Percentiles rank a stretch among this genome's conserved stretches.
These are phyloP conservation scores for Trametes pubescens DNA, from an alignment of 1,284 basidiomycete species.

Conservation along the genomic window DNA sequence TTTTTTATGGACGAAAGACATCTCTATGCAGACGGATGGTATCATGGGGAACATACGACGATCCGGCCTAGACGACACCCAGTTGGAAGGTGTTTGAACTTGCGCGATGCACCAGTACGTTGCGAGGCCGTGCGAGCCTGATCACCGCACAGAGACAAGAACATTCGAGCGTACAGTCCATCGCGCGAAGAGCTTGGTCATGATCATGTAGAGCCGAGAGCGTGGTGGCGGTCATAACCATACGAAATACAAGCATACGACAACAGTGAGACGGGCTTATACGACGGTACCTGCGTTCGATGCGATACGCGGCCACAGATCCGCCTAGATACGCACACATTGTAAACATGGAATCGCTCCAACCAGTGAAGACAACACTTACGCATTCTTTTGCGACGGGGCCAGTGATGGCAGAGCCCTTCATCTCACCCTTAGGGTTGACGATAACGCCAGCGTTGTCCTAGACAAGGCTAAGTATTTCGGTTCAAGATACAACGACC, in stretches of 20 bases:
- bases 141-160: too few relatives aligned
- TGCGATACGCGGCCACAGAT: conserved; percentile 99
- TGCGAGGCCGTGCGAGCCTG: too few relatives aligned
- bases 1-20: too few relatives aligned
- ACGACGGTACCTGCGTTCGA: conserved; percentile 99
- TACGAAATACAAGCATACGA: conserved; percentile 36
- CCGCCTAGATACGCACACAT: conserved; percentile 63
- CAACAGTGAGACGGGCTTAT: conserved; percentile 48
- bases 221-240: conserved; percentile 35
- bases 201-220: conserved; percentile 25
- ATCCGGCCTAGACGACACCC: too few relatives aligned
- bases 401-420: conserved; percentile 98
- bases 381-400: conserved; percentile 98
- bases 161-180: not conserved
- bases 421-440: conserved; percentile 99
- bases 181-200: conserved; percentile 1
- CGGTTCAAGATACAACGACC: not conserved
- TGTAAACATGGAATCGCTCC: not conserved
- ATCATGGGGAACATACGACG: too few relatives aligned
- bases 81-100: too few relatives aligned
- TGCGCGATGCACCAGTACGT: too few relatives aligned
- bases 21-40: too few relatives aligned
- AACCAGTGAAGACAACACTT: conserved; percentile 43
- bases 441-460: conserved; percentile 98
- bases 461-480: conserved; percentile 44